Evolutionary conservation across 352 stramenopile genomes (phyloP), one percentile per base, ranked within the genome.

Genomic region (Discostella stelligera): DNA sequence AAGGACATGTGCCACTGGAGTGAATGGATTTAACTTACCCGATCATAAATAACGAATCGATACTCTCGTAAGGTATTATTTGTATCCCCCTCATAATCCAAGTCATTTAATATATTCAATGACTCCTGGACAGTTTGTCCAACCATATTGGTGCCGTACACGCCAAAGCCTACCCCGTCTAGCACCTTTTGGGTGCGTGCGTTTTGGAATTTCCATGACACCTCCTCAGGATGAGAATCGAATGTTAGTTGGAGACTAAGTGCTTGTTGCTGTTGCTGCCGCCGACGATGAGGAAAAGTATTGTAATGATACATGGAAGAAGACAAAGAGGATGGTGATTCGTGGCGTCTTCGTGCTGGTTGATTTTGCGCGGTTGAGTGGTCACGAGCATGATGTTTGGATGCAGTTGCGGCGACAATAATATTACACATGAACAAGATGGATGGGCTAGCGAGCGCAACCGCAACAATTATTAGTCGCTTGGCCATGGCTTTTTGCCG

Each of bases 11-110:
- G 8, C 16, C 39, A 14, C 48, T n/a, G n/a, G 20, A 9, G 16
- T 16, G 3, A 37, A 30, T 37, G n/a, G n/a, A n/a, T n/a, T 13
- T 23, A 58, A 50, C 68, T 53, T 49, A 76, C 69, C 69, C 65
- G 30, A 61, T 77, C 69, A 61, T 71, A 77, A 61, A 77, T 71
- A 66, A 77, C 60, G 66, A 77, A 71, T n/a, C 25, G 44, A 77
- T 77, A 77, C n/a, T 77, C 62, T 44, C 62, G 58, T 25, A 53
- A 16, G 13, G 16, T 39, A 32, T 49, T 20, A 63, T 52, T 50
- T 6, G 23, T 25, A 66, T 77, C 69, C 3, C 53, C 60, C 2
- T 52, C 52, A 18, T 65, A 71, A 77, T 77, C 69, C 21, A 59
- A 52, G 7, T 58, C 52, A 9, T 30, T 66, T 41, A 77, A 66